Evolutionary conservation across 2,329 filamentous ascomycete species (phyloP), one percentile per base, ranked within the genome.

Genomic region (Tolypocladium sp.): DNA sequence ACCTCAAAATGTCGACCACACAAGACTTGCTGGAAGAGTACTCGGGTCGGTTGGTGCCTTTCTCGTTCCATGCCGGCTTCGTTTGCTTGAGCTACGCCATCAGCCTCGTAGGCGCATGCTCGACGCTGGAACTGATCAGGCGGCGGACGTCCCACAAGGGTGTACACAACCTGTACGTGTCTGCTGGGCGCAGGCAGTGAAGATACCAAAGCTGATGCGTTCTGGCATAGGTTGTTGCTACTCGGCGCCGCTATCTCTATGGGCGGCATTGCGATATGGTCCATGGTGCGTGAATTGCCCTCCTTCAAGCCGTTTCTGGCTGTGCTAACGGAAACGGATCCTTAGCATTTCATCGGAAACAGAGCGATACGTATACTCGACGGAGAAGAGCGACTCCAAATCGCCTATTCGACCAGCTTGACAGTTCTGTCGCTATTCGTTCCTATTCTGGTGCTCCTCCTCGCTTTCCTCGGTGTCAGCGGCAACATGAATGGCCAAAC

Each of bases 91-190:
- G 91, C 68, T 84, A 89, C 62, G 77, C 90, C 64, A 89, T 91
- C 66, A 93, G 90, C 67, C 78, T 90, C 40, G 81, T 91, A 63
- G 92, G 92, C 62, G 87, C 90, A 55, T 81, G 85, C 56, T 91
- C 91, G 4, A 92, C 91, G 0, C 78, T 96, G 38, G 92, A 96
- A 71, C 76, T 96, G 60, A 84, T 96, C 57, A 89, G 94, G 69
- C 79, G 90, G 60, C 80, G 90, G 64, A 91, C 88, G 1, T 85
- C 88, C 2, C 82, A 82, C 58, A 83, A 82, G 68, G 89, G 89
- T 10, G 71, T 82, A 58, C 84, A 85, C 69, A 91, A 91, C 67
- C 85, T 88, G 87, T 89, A 79, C 58, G 79, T 54, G 27, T 13
- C 12, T 17, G 13, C 15, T 41, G 4, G 12, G 9, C 49, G 17